phyloP scores from a whole-genome alignment of 2,329 filamentous ascomycete species.

The Zasmidium citrigriseum region DNA sequence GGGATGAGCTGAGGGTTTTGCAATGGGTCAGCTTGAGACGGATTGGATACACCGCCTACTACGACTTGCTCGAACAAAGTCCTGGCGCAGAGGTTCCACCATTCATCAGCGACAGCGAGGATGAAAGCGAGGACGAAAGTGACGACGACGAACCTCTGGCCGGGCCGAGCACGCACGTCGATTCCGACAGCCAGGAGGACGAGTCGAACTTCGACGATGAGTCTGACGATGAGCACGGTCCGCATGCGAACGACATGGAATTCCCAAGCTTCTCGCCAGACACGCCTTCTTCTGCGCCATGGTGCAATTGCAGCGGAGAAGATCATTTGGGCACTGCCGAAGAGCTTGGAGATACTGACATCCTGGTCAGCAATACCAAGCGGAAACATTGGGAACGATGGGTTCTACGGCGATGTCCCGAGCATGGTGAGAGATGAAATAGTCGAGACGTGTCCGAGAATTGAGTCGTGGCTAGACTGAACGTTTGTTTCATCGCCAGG shows the following conservation, averaged over 20 bases:
- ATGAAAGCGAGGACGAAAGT: conserved; percentile 16
- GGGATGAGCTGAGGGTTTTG: conserved; percentile 57
- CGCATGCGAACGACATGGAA: conserved; percentile 44
- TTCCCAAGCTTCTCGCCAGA: conserved; percentile 46
- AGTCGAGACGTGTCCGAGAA: too few species aligned
- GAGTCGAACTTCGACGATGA: conserved; percentile 31
- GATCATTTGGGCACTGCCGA: conserved; percentile 44
- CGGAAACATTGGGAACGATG: conserved; percentile 59
- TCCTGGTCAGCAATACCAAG: conserved; percentile 48
- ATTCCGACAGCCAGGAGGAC: conserved; percentile 32
- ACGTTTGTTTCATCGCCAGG: too few species aligned
- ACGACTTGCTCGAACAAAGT: conserved; percentile 48
- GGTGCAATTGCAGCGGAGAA: conserved; percentile 47
- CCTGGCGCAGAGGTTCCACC: conserved; percentile 52
- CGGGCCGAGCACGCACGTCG: background rate
- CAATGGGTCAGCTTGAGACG: conserved; percentile 64
- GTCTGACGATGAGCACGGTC: conserved; percentile 40
- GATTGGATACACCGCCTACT: conserved; percentile 60
- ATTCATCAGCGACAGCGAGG: conserved; percentile 31
- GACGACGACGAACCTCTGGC: conserved; percentile 14
- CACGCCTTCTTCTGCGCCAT: conserved; percentile 47
- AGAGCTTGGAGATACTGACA: conserved; percentile 51
- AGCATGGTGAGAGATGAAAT: conserved; percentile 26
- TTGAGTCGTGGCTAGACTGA: too few species aligned
- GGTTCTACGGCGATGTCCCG: conserved; percentile 51